phyloP scores from a whole-genome alignment of 768 basidiomycete species.

The Pleurotus salmoneostramineus region DNA sequence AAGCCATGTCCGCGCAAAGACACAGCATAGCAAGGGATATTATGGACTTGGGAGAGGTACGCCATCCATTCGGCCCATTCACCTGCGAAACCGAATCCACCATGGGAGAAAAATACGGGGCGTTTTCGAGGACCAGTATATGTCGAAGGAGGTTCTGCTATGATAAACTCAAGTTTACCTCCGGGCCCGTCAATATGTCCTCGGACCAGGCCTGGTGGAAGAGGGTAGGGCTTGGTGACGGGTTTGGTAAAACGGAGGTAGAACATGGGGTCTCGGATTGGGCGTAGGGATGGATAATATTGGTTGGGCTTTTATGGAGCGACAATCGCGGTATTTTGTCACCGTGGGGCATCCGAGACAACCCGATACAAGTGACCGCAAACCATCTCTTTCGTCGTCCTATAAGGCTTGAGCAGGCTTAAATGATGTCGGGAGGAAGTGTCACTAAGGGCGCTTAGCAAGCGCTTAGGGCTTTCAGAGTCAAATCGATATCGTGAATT shows the following conservation, averaged over 20 bases:
- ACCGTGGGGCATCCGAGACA: no score
- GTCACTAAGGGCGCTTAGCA: no score
- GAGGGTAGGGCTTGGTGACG: neutral
- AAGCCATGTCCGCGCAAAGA: neutral
- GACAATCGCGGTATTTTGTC: no score
- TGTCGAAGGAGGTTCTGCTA: neutral
- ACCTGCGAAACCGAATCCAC: neutral
- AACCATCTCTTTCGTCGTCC: no score
- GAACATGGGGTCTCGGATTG: neutral
- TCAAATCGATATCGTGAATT: no score
- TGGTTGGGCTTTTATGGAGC: no score
- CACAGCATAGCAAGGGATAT: neutral
- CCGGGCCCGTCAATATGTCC: neutral
- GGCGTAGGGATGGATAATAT: no score
- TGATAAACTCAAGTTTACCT: neutral
- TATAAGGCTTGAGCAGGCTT: no score
- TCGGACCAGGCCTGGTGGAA: neutral
- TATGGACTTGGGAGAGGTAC: neutral
- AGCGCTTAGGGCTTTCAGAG: no score
- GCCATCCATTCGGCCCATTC: conserved; percentile 5
- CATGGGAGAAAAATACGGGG: neutral
- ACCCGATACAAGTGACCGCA: no score
- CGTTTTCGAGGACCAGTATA: neutral
- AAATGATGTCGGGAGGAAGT: no score
- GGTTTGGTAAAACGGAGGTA: neutral